phyloP scores from a whole-genome alignment of 2,329 filamentous ascomycete species.

The Fusarium pseudoanthophilum region DNA sequence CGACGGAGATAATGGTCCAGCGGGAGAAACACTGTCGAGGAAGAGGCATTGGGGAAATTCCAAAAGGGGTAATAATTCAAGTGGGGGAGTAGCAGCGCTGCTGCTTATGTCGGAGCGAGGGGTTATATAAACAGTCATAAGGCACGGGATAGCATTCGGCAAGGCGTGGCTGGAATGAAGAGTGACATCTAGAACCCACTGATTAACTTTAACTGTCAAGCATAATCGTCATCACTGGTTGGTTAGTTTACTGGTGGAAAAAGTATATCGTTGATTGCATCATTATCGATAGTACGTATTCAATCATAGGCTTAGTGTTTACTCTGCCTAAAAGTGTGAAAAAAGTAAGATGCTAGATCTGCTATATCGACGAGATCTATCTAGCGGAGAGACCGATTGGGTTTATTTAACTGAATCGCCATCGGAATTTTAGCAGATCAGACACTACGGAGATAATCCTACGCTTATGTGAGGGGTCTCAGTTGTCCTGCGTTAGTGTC shows the following conservation, averaged over 20 bases:
- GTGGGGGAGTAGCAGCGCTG: neutral
- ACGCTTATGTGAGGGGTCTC: neutral
- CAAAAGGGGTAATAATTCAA: neutral
- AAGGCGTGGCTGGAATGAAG: neutral
- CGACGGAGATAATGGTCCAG: neutral
- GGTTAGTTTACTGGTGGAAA: neutral
- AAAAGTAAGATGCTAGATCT: neutral
- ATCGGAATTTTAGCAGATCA: neutral
- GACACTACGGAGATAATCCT: neutral
- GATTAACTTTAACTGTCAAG: neutral
- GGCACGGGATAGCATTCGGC: neutral
- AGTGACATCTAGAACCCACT: neutral
- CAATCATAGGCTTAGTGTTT: accelerated
- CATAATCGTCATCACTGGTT: neutral
- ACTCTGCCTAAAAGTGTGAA: neutral
- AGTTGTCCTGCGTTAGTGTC: neutral
- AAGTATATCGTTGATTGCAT: accelerated
- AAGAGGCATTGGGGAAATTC: slow-evolving; percentile 5
- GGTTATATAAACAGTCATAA: slow-evolving; percentile 4
- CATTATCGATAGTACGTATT: accelerated
- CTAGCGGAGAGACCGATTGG: neutral
- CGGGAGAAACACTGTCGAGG: slow-evolving; percentile 19
- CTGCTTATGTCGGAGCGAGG: neutral
- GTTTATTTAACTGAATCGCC: neutral
- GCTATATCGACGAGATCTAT: neutral